Evolutionary conservation across 2,329 filamentous ascomycete genomes (phyloP), one percentile per base, ranked within the genome.

Genomic region (Aspergillus sp.): DNA sequence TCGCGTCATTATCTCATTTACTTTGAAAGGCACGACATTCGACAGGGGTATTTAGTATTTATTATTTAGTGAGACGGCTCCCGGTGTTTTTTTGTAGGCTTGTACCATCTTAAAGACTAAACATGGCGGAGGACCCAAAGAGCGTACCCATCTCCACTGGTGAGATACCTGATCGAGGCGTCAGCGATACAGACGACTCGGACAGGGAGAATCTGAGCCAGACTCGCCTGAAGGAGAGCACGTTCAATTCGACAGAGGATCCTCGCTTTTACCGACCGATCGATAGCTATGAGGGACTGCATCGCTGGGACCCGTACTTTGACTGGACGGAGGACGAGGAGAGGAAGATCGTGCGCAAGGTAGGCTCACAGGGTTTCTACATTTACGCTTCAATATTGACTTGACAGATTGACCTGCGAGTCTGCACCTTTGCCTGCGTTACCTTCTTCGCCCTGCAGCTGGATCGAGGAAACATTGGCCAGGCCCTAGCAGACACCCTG

Each of bases 401-500:
- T 3, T 37, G 6, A 37, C 12, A 37, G 35, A 37, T 37, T 6
- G 35, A 37, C 35, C 15, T 14, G 14, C 35, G 35, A n/a, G 35
- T 37, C 15, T 37, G 35, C 1, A 37, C 35, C 15, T 37, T 37
- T 37, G 35, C 35, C 35, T 37, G 35, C 35, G 35, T 37, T 0
- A 37, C 35, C 12, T 37, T 37, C 35, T 37, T 37, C 15, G 35
- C 35, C 4, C 35, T 37, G 35, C 35, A 37, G 15, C 35, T 37
- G 12, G 35, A 37, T 0, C 14, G 35, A 1, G 35, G 35, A n/a
- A 37, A 37, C 35, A 37, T 37, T 6, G 3, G 15, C 35, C 35
- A 86, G 63, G 86, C 85, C 4, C 74, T 85, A 23, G 84, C 83
- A 2, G 85, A 88, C 66, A 83, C 85, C 64, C 77, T 89, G 64